Percentiles rank a stretch among this genome's conserved stretches.
phyloP scores from a whole-genome alignment of 108 stramenopile genomes.

The Pseudonitzschia delicatissima region DNA sequence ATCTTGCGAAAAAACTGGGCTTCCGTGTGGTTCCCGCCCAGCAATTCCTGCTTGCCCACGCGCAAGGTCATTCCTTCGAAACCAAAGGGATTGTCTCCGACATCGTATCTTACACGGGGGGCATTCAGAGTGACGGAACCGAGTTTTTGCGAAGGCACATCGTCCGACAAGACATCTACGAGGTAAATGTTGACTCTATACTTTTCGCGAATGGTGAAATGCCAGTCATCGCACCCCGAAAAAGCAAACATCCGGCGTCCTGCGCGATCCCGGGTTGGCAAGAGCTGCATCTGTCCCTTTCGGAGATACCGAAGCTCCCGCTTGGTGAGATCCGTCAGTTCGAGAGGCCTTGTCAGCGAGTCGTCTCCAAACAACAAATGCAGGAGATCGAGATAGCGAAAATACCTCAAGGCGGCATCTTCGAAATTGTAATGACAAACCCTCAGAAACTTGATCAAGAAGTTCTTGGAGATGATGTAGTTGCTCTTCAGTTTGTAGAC shows the following conservation, averaged over 20 bases:
- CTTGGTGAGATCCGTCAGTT: constrained; percentile 14
- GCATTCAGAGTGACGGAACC: background rate
- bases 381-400: constrained; percentile 26
- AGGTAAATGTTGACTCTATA: background rate
- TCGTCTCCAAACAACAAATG: constrained; percentile 29
- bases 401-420: constrained; percentile 25
- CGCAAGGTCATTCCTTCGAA: background rate
- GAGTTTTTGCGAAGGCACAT: background rate
- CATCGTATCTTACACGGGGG: background rate
- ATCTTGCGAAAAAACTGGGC: background rate
- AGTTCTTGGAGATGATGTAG: background rate
- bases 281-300: constrained; percentile 14
- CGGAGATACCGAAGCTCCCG: constrained; percentile 2
- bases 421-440: constrained; percentile 31
- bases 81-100: background rate
- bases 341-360: constrained; percentile 12
- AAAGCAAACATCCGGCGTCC: constrained; percentile 15
- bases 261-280: constrained; percentile 20
- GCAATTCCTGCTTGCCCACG: background rate
- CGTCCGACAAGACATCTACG: constrained; percentile 1
- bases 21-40: constrained; percentile 6
- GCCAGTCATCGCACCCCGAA: constrained; percentile 2
- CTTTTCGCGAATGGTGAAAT: background rate
- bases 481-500: background rate
- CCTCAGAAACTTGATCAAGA: constrained; percentile 39